Base-by-base conservation (phyloP, 2,329 filamentous ascomycete genomes). In the Spiromastix sp. region DNA sequence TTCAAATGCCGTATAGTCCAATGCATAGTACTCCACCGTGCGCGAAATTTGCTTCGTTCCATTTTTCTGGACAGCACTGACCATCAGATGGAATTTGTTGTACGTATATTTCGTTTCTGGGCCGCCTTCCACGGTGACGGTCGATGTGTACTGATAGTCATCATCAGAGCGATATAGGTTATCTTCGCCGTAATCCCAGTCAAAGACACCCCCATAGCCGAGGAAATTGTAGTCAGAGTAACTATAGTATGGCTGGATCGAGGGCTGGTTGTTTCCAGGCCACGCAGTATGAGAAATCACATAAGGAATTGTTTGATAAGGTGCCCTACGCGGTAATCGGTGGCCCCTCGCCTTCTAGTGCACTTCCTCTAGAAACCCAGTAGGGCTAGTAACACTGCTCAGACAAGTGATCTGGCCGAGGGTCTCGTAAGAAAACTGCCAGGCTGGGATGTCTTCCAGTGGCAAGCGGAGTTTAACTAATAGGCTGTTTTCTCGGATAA, bases 71-170 rank as follows among this genome's bases (percentile, higher is more conserved):
- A 13, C 6, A 12, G 12, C 33, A 13, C 4, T 12, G 9, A n/a
- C 16, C 9, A 37, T 4, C 16, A 37, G 30, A 28, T 37, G 35
- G 20, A 37, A 37, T 20, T 33, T 37, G 15, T 37, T 37, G 21
- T 37, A 37, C 16, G 20, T 37, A 28, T 37, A 26, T 7, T 17
- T 33, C 16, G 35, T 37, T 19, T 32, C 20, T 15, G 15, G 9
- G 7, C 30, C 29, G 12, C 17, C 29, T n/a, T 35, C 8, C 10
- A 32, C 12, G 19, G n/a, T n/a, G 5, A 27, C 21, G n/a, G 35
- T 37, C 11, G 35, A 16, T 5, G 15, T n/a, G 21, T 37, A 37
- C 29, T 27, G 35, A 22, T 37, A 37, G 15, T 37, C 16, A 5
- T 16, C 29, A 12, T 6, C 29, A 3, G 22, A 19, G 11, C 28